Evolutionary conservation across 257 asterid genomes (phyloP), one percentile per base, ranked within the genome.

Genomic region (Vinca minor): DNA sequence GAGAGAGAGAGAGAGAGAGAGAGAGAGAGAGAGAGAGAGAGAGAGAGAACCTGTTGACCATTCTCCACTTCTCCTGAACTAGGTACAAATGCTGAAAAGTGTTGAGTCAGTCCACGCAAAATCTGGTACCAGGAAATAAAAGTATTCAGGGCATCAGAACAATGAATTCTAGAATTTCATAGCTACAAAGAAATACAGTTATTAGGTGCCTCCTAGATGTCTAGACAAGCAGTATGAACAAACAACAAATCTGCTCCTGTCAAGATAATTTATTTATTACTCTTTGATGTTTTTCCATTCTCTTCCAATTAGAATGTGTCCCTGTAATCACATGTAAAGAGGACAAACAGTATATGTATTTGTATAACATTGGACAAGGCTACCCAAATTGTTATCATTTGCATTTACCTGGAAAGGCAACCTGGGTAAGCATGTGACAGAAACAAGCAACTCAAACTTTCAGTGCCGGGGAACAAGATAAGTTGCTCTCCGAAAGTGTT

Each of bases 31-130:
- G n/a, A n/a, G 69, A 66, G 69, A 13, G 59, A 63, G 53, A 21
- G 59, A 62, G 49, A 67, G 62, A 66, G 53, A 67, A 91, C 98
- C 96, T 83, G 79, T 53, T 79, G 81, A 75, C 77, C 98, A 91
- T 91, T 86, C 94, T 89, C 94, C 74, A 66, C 69, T 72, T 65
- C 69, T 76, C 70, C 64, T 50, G 50, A 70, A 70, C 55, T 65
- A 64, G 46, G 62, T 28, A 68, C 72, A 25, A 57, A 57, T 32
- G 72, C 62, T 26, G 23, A 20, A 66, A 14, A 25, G 11, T 63
- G 55, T 41, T 60, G 68, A 68, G 53, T 26, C 15, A 36, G 47
- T 26, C 62, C 13, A 52, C 41, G 15, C 55, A 57, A 28, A 17
- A 59, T 34, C 78, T 74, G 68, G 44, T 29, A 25, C 18, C 53